Evolutionary conservation across 768 basidiomycete species (phyloP), one percentile per base, ranked within the genome.

Genomic region (Xanthoconium stramineum): DNA sequence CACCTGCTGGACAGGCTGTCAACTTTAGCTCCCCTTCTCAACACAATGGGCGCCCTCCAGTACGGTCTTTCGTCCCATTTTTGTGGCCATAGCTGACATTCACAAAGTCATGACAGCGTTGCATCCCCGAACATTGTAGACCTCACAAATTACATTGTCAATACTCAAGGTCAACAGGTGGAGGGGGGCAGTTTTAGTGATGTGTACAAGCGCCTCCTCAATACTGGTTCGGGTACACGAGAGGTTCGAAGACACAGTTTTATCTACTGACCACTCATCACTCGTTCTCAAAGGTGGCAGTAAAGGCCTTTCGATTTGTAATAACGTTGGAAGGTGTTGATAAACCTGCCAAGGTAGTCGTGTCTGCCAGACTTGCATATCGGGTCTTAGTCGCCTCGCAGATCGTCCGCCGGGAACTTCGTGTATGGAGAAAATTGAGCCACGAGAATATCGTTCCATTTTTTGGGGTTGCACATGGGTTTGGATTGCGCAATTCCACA

Each of bases 371-470:
- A 29, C 19, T 24, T 24, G 1, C 11, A 3, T 35, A 33, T 19
- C 11, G 9, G 17, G 6, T 24, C 45, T 40, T 3, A 46, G 6
- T 6, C 8, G 10, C 19, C 24, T 42, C 20, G 17, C 35, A 64
- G 69, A 37, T 54, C 24, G 29, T 66, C 35, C 54, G 57, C 33
- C 35, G 61, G 30, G 69, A 68, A 42, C 53, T 71, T n/a, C 47
- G 55, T 13, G 48, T 65, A 5, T 71, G 65, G 70, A 62, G 40
- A 39, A 47, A 37, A 43, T 45, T 71, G 4, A 32, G 43, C 8
- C 70, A 71, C 50, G 40, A 38, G 24, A 62, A 68, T 24, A 53
- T 71, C 2, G 52, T 71, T 8, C 67, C 67, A 1, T 58, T 70
- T 24, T 56, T 61, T 35, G 70, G 70, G 19, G 52, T 61, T n/a